Conservation (phyloP, 2,329 filamentous ascomycete genomes). For the Xylaria multiplex region DNA sequence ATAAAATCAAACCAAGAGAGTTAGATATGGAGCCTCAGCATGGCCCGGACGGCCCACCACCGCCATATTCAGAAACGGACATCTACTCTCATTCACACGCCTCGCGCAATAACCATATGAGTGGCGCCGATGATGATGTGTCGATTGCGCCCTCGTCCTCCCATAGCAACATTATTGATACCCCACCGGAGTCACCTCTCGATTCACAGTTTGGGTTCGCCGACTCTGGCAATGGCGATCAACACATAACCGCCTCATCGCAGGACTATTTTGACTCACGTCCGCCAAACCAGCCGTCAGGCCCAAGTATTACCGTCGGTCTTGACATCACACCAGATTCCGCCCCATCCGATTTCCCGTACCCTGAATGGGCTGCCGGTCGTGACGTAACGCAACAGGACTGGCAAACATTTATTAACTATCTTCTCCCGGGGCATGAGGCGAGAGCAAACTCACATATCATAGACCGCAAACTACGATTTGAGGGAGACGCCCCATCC, state of each 20-base stretch:
- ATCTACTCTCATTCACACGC: conserved; percentile 59
- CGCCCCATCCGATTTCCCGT: conserved; percentile 58
- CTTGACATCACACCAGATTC: conserved; percentile 51
- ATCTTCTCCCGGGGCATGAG: conserved; percentile 62
- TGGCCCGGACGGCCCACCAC: conserved; percentile 60
- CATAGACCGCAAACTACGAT: conserved; percentile 60
- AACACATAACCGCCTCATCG: conserved; percentile 49
- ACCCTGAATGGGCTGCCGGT: conserved; percentile 50
- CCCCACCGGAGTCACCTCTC: conserved; percentile 61
- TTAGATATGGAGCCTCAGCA: conserved; percentile 46
- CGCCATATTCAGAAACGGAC: conserved; percentile 68
- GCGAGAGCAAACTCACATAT: conserved; percentile 57
- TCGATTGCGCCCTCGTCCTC: conserved; percentile 55
- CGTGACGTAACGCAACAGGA: conserved; percentile 63
- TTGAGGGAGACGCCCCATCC: conserved; percentile 50
- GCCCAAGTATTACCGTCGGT: conserved; percentile 46
- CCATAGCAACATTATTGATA: conserved; percentile 60
- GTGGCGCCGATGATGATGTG: conserved; percentile 49
- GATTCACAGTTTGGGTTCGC: conserved; percentile 48
- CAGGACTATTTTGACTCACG: conserved; percentile 61
- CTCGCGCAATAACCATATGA: conserved; percentile 44
- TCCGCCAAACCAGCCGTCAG: conserved; percentile 43
- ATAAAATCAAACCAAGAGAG: background rate
- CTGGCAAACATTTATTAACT: conserved; percentile 69
- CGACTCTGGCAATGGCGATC: conserved; percentile 38